Percentiles rank a stretch among this genome's conserved stretches.
Conservation (phyloP, 805 yeast species). For the Blastobotrys attinorum region DNA sequence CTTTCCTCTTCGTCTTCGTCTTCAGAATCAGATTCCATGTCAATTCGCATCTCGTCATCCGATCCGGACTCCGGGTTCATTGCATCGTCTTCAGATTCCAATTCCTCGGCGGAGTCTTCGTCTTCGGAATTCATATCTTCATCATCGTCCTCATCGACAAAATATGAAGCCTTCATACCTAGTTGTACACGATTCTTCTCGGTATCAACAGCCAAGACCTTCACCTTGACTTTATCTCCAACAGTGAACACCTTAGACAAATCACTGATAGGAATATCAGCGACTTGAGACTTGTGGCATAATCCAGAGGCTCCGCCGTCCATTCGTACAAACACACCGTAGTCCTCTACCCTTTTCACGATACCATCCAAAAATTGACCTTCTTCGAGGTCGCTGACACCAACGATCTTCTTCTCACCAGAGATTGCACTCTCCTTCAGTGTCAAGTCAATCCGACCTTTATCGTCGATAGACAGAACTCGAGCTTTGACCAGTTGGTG, state of each 20-base stretch:
- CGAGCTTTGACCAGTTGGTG: constrained; percentile 73
- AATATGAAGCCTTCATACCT: constrained; percentile 94
- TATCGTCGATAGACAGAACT: constrained; percentile 45
- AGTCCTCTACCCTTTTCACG: constrained; percentile 69
- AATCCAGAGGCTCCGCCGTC: constrained; percentile 77
- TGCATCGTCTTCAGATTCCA: constrained; percentile 16
- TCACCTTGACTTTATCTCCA: constrained; percentile 88
- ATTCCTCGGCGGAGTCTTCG: constrained; percentile 23
- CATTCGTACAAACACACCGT: constrained; percentile 82
- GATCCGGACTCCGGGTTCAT: constrained; percentile 23
- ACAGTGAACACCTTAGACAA: constrained; percentile 62
- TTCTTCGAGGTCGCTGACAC: constrained; percentile 51
- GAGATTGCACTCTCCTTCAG: constrained; percentile 72
- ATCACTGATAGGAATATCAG: constrained; percentile 51
- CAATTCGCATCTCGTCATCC: constrained; percentile 20
- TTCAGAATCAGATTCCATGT: constrained; percentile 26
- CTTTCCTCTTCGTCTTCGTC: constrained; percentile 30
- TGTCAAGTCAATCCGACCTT: constrained; percentile 61
- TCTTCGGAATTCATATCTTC: constrained; percentile 22
- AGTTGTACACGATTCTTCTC: constrained; percentile 71
- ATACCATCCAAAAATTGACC: constrained; percentile 74
- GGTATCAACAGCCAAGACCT: constrained; percentile 53
- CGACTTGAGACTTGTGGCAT: constrained; percentile 78
- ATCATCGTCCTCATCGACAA: constrained; percentile 35
- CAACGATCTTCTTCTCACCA: constrained; percentile 35